Conservation (phyloP, 768 basidiomycete genomes). For the Leccinellum albellum region DNA sequence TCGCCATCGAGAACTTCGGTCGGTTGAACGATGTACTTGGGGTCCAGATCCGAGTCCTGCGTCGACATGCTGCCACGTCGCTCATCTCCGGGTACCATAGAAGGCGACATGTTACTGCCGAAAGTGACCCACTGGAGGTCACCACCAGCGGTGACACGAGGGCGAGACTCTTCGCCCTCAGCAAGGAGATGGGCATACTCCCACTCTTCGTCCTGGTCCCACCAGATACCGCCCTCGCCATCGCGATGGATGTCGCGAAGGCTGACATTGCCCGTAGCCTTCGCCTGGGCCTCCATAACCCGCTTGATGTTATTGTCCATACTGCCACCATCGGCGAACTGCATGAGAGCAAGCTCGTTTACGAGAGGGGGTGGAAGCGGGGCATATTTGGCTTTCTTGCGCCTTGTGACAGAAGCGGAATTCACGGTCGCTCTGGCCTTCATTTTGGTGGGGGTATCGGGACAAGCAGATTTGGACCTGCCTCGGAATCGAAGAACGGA, state of each 20-base stretch:
- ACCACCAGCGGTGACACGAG: conserved; percentile 15
- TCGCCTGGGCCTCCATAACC: conserved; percentile 54
- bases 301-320: conserved; percentile 52
- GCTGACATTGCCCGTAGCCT: conserved; percentile 32
- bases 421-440: conserved; percentile 12
- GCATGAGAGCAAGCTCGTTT: conserved; percentile 66
- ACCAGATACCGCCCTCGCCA: conserved; percentile 60
- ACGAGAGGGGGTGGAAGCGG: conserved; percentile 48
- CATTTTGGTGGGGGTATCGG: conserved; percentile 26
- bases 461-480: conserved; percentile 36
- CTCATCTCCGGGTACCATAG: conserved; percentile 21
- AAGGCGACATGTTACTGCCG: conserved; percentile 24
- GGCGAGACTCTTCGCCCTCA: conserved; percentile 29
- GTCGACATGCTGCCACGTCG: conserved; percentile 48
- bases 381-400: conserved; percentile 52
- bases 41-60: conserved; percentile 52
- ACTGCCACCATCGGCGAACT: conserved; percentile 62
- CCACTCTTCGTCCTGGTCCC: conserved; percentile 68
- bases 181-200: conserved; percentile 62
- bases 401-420: conserved; percentile 38
- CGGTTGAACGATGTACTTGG: conserved; percentile 44
- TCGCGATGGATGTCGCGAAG: conserved; percentile 59
- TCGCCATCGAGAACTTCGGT: conserved; percentile 30
- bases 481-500: conserved; percentile 41
- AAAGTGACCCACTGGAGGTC: conserved; percentile 46